Evolutionary conservation across 2,329 filamentous ascomycete genomes (phyloP).

Genomic region (Scleromitrula shiraiana): DNA sequence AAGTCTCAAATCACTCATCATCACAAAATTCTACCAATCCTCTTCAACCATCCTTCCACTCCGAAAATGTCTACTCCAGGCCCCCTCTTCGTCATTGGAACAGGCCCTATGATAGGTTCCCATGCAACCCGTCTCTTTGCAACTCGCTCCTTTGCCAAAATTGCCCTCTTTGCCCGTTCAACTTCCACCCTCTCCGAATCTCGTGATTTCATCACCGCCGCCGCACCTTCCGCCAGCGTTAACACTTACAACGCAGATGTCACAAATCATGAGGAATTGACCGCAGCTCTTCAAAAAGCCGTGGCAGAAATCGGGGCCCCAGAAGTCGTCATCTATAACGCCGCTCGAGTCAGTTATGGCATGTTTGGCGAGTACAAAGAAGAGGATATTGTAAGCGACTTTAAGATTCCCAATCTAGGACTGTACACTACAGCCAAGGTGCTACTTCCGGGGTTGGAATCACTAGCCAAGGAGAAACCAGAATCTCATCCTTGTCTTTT

Average conservation of each 20-base stretch:
- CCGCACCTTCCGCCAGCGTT: conserved; percentile 9
- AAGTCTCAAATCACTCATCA: no score
- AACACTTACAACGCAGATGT: conserved; percentile 1
- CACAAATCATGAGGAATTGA: conserved; percentile 25
- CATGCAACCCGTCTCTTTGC: conserved; percentile 5
- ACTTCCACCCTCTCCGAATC: not conserved
- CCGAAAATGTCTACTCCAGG: conserved; percentile 4
- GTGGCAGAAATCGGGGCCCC: conserved; percentile 32
- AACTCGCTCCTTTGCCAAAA: not conserved
- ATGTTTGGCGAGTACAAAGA: conserved; percentile 35
- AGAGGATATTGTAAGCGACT: conserved; percentile 40
- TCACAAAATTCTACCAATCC: not conserved
- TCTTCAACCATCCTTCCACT: not conserved
- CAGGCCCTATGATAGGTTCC: conserved; percentile 8
- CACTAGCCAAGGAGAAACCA: not conserved
- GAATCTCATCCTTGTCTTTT: conserved; percentile 4
- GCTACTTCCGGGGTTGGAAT: not conserved
- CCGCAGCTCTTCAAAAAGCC: conserved; percentile 33
- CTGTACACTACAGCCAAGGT: conserved; percentile 34
- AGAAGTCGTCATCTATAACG: conserved; percentile 41
- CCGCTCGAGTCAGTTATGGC: conserved; percentile 38
- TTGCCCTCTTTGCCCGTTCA: conserved; percentile 3
- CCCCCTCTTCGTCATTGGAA: conserved; percentile 6
- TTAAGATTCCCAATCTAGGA: conserved; percentile 41
- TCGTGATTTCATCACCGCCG: conserved; percentile 30